Evolutionary conservation across 805 yeast species (phyloP).

Genomic region (Spathaspora passalidarum): DNA sequence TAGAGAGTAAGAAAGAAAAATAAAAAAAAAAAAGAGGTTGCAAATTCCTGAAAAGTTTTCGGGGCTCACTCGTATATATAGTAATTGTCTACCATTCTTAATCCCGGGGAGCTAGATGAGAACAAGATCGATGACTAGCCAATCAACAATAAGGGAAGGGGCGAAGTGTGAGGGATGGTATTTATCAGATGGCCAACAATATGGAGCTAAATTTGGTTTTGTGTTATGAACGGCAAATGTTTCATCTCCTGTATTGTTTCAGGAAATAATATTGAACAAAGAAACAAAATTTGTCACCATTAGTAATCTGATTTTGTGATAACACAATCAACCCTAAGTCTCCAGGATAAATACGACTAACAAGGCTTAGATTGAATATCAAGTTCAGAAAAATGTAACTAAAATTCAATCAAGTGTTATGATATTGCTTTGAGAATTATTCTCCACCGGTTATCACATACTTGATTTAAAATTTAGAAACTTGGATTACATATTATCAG

Average conservation of each 20-base stretch:
- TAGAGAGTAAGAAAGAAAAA: no score
- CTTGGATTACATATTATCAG: no score
- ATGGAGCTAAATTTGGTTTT: background rate
- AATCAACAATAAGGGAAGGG: background rate
- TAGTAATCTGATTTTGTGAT: background rate
- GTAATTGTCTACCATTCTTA: background rate
- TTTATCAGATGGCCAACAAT: background rate
- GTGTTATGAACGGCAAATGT: background rate
- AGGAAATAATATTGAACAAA: background rate
- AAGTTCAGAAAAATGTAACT: no score
- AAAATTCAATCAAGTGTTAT: no score
- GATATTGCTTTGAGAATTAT: no score
- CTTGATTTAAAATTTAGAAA: no score
- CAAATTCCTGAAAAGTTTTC: background rate
- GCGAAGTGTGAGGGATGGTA: background rate
- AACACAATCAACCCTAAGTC: background rate
- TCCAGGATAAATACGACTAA: no score
- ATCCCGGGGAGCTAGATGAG: background rate
- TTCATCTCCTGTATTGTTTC: background rate
- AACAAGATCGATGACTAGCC: background rate
- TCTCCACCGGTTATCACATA: no score
- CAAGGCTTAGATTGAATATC: no score
- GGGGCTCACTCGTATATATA: background rate
- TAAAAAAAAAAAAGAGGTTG: conserved; percentile 1
- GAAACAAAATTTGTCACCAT: background rate